phyloP scores from a whole-genome alignment of 2,329 filamentous ascomycete genomes.

The Exophiala mesophila region DNA sequence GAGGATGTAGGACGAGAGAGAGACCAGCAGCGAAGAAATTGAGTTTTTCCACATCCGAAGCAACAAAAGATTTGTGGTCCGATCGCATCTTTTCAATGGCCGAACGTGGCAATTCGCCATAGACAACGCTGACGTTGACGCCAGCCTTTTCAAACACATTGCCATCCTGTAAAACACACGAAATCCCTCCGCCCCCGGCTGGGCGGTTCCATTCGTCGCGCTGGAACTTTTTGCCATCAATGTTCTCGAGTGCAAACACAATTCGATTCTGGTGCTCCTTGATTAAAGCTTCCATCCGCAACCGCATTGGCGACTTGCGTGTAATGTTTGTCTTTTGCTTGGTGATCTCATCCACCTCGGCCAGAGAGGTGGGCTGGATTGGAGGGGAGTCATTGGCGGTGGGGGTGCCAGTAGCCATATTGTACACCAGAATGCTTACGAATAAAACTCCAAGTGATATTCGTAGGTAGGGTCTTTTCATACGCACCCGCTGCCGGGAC shows the following conservation, averaged over 20 bases:
- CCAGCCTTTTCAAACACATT: slow-evolving; percentile 98
- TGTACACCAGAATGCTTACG: slow-evolving; percentile 46
- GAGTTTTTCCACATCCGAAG: slow-evolving; percentile 70
- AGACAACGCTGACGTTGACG: slow-evolving; percentile 91
- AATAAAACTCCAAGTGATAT: slow-evolving; percentile 47
- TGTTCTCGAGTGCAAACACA: slow-evolving; percentile 70
- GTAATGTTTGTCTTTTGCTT: slow-evolving; percentile 74
- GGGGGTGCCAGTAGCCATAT: slow-evolving; percentile 40
- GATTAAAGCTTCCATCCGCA: slow-evolving; percentile 96
- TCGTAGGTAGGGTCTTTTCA: slow-evolving; percentile 41
- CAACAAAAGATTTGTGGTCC: slow-evolving; percentile 85
- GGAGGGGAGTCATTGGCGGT: slow-evolving; percentile 27
- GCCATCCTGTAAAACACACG: slow-evolving; percentile 90
- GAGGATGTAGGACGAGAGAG: slow-evolving; percentile 86
- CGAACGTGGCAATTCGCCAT: slow-evolving; percentile 78
- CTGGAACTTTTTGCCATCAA: slow-evolving; percentile 79
- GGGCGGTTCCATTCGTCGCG: slow-evolving; percentile 82
- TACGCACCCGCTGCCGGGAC: slow-evolving; percentile 31
- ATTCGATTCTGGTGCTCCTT: slow-evolving; percentile 89
- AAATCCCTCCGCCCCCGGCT: slow-evolving; percentile 87
- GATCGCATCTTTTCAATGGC: slow-evolving; percentile 91
- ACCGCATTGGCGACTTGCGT: slow-evolving; percentile 82
- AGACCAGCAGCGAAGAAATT: slow-evolving; percentile 95
- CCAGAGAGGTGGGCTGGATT: slow-evolving; percentile 53
- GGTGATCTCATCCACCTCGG: slow-evolving; percentile 74